These are phyloP conservation scores for Suillus subalutaceus DNA, from an alignment of 768 basidiomycete genomes.

Conservation along the genomic window DNA sequence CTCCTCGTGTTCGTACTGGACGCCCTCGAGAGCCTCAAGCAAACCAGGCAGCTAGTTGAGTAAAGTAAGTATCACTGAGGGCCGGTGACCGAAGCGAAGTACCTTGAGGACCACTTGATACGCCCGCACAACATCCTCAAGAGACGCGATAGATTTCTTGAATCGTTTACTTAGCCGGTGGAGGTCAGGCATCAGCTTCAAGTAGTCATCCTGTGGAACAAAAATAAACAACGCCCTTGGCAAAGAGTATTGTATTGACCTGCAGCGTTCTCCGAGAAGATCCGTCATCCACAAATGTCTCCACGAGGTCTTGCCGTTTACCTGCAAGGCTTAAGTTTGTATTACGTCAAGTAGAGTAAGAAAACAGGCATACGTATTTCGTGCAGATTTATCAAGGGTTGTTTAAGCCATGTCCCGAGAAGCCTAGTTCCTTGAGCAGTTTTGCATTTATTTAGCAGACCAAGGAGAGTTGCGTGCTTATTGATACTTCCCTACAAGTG, in stretches of 20 bases:
- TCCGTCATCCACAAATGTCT: constrained; percentile 81
- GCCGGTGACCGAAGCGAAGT: not conserved
- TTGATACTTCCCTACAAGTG: constrained; percentile 54
- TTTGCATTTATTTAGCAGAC: constrained; percentile 93
- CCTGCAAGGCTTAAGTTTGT: constrained; percentile 43
- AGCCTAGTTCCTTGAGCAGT: constrained; percentile 91
- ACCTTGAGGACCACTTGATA: constrained; percentile 93
- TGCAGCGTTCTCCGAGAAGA: constrained; percentile 72
- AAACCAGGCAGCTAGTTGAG: constrained; percentile 71
- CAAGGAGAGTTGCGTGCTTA: constrained; percentile 86
- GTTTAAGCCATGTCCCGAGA: constrained; percentile 92
- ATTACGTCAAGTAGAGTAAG: constrained; percentile 5
- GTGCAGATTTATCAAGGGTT: constrained; percentile 91
- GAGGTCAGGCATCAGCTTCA: constrained; percentile 93
- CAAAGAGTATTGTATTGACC: constrained; percentile 42
- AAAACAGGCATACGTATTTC: constrained; percentile 67
- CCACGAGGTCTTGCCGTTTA: constrained; percentile 85
- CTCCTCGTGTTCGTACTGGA: constrained; percentile 48
- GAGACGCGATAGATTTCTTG: constrained; percentile 76
- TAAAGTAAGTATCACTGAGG: not conserved
- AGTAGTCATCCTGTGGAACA: constrained; percentile 70
- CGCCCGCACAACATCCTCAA: constrained; percentile 95
- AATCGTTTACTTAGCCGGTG: constrained; percentile 91
- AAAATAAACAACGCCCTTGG: constrained; percentile 3
- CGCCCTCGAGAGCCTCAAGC: constrained; percentile 60